phyloP scores from a whole-genome alignment of 2,329 filamentous ascomycete genomes.

The Pseudocercospora ulei region DNA sequence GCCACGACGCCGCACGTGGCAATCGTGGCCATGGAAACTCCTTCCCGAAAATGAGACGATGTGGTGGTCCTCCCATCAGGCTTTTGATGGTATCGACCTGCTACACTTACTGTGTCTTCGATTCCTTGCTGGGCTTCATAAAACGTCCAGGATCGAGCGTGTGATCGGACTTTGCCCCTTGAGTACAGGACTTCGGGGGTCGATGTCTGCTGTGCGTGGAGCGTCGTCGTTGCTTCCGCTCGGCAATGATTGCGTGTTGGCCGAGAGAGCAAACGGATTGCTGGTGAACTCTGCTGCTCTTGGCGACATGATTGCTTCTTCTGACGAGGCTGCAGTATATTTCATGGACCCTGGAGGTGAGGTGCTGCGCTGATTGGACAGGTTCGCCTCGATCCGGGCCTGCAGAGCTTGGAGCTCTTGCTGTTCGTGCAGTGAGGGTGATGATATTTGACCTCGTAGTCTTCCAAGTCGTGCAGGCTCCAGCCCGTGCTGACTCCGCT shows the following conservation, averaged over 20 bases:
- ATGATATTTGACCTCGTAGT: conserved; percentile 31
- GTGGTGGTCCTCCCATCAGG: conserved; percentile 1
- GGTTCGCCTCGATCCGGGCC: conserved; percentile 28
- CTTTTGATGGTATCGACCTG: conserved; percentile 7
- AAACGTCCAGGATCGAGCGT: conserved; percentile 65
- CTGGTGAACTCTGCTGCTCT: conserved; percentile 62
- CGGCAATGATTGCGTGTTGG: conserved; percentile 29
- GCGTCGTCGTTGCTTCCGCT: conserved; percentile 43
- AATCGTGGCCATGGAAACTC: neutral
- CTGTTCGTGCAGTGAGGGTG: conserved; percentile 32
- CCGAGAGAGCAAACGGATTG: conserved; percentile 49
- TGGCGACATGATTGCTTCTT: conserved; percentile 57
- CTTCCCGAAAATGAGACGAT: neutral
- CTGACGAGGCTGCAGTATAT: conserved; percentile 6
- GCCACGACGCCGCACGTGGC: neutral
- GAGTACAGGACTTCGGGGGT: conserved; percentile 66
- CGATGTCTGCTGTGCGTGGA: conserved; percentile 46
- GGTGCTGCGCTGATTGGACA: conserved; percentile 17
- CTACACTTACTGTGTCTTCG: conserved; percentile 13
- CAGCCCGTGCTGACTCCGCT: neutral
- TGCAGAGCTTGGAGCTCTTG: conserved; percentile 31
- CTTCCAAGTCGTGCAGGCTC: conserved; percentile 10
- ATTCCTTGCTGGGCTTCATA: conserved; percentile 42
- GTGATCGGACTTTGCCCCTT: conserved; percentile 65
- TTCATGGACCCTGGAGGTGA: neutral